These are phyloP conservation scores for Sporothrix sp. DNA, from an alignment of 2,329 filamentous ascomycete genomes.

Conservation along the genomic window DNA sequence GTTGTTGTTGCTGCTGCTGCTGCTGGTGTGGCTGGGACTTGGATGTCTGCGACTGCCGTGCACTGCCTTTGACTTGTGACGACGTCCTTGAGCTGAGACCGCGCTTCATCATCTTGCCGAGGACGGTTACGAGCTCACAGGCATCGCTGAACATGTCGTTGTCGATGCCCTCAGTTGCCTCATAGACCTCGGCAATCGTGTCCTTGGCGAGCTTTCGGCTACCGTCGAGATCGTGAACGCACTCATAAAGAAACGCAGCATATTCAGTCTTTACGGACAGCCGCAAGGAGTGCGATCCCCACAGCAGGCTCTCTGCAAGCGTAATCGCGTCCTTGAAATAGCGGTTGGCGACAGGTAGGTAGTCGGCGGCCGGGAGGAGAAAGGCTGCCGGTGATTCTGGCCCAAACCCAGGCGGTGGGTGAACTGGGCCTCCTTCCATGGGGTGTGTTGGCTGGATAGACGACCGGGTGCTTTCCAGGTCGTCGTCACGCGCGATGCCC, in stretches of 20 bases:
- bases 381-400: constrained; percentile 54
- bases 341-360: constrained; percentile 68
- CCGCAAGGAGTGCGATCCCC: constrained; percentile 81
- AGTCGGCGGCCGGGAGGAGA: constrained; percentile 68
- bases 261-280: constrained; percentile 89
- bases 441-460: constrained; percentile 40
- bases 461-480: constrained; percentile 29
- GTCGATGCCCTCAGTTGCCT: constrained; percentile 83
- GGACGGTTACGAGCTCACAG: constrained; percentile 72
- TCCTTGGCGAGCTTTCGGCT: constrained; percentile 69
- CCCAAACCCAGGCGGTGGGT: constrained; percentile 45
- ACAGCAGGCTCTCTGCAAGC: constrained; percentile 66
- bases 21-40: background rate
- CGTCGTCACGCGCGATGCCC: constrained; percentile 32
- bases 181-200: constrained; percentile 84
- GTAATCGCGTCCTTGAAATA: constrained; percentile 71
- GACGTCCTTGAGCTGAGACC: constrained; percentile 10
- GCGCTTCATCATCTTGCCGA: constrained; percentile 68
- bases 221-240: constrained; percentile 67
- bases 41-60: background rate
- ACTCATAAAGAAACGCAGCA: constrained; percentile 87
- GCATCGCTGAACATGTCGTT: constrained; percentile 93
- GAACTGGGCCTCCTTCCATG: constrained; percentile 50
- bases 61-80: background rate
- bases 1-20: background rate